Percentiles rank a stretch among this genome's conserved stretches.
phyloP scores from a whole-genome alignment of 768 basidiomycete species.

The Lentinus brumalis region DNA sequence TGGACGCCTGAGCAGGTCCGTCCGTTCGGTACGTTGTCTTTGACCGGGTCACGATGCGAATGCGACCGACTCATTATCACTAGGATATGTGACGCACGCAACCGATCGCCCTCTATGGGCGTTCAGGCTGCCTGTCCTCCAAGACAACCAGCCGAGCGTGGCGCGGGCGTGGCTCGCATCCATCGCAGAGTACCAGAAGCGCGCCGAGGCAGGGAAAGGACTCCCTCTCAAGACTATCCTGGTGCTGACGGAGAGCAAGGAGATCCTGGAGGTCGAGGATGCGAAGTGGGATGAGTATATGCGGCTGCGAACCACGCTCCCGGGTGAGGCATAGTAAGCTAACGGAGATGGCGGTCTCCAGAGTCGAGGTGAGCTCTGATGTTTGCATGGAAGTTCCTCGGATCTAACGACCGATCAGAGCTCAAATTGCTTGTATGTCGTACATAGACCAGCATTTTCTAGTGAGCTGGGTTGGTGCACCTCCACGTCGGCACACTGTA shows the following conservation, averaged over 20 bases:
- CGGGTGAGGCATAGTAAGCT: constrained; percentile 24
- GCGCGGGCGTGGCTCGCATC: constrained; percentile 60
- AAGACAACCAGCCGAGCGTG: constrained; percentile 44
- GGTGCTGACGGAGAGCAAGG: constrained; percentile 51
- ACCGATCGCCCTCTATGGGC: constrained; percentile 68
- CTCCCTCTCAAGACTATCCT: constrained; percentile 44
- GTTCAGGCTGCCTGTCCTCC: constrained; percentile 52
- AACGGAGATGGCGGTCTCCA: neutral
- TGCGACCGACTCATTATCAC: neutral
- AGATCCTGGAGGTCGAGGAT: constrained; percentile 59
- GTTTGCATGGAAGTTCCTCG: neutral
- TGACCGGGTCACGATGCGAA: no score
- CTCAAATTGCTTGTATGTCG: no score
- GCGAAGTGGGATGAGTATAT: constrained; percentile 54
- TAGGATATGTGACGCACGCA: constrained; percentile 73
- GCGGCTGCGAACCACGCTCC: constrained; percentile 36
- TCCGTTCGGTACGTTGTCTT: constrained; percentile 46
- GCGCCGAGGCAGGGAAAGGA: constrained; percentile 36
- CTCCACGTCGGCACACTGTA: no score
- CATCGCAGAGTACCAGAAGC: constrained; percentile 46
- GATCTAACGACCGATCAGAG: neutral
- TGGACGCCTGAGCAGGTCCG: constrained; percentile 68
- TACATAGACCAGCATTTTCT: no score
- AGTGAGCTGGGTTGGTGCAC: no score
- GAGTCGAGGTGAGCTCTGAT: neutral